Percentiles rank a stretch among this genome's conserved stretches.
Conservation (phyloP, 1,139 yeast genomes). For the Geotrichum fermentans region DNA sequence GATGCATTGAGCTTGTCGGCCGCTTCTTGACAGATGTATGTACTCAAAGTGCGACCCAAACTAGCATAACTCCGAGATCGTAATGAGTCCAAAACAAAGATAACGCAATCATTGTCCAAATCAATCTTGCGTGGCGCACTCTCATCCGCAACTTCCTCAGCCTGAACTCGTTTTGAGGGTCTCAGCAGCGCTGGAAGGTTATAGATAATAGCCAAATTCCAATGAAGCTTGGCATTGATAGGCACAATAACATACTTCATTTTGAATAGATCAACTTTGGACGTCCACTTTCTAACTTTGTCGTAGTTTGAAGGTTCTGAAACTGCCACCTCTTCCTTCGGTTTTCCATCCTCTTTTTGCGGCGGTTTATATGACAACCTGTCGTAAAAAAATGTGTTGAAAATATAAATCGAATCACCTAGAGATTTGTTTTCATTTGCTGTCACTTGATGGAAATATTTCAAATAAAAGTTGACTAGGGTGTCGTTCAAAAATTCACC, state of each 20-base stretch:
- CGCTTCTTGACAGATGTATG: constrained; percentile 64
- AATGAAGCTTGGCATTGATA: constrained; percentile 70
- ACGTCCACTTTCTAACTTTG: constrained; percentile 76
- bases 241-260: constrained; percentile 70
- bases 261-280: constrained; percentile 58
- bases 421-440: constrained; percentile 13
- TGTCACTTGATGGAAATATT: constrained; percentile 24
- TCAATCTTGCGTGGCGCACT: background rate
- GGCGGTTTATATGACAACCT: constrained; percentile 43
- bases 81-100: constrained; percentile 76
- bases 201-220: constrained; percentile 63
- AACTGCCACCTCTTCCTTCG: constrained; percentile 22
- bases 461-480: constrained; percentile 40
- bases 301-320: constrained; percentile 43
- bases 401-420: constrained; percentile 48
- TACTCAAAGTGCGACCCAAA: constrained; percentile 52
- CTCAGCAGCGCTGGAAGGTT: constrained; percentile 28
- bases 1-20: constrained; percentile 53
- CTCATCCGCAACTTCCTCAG: background rate
- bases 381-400: constrained; percentile 82
- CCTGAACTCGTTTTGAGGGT: background rate
- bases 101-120: constrained; percentile 25
- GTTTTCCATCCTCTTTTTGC: constrained; percentile 15
- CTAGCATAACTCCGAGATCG: constrained; percentile 44
- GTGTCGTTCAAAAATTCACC: constrained; percentile 42